Evolutionary conservation across 768 basidiomycete species (phyloP), one percentile per base, ranked within the genome.

Genomic region (Lentinula aciculospora): DNA sequence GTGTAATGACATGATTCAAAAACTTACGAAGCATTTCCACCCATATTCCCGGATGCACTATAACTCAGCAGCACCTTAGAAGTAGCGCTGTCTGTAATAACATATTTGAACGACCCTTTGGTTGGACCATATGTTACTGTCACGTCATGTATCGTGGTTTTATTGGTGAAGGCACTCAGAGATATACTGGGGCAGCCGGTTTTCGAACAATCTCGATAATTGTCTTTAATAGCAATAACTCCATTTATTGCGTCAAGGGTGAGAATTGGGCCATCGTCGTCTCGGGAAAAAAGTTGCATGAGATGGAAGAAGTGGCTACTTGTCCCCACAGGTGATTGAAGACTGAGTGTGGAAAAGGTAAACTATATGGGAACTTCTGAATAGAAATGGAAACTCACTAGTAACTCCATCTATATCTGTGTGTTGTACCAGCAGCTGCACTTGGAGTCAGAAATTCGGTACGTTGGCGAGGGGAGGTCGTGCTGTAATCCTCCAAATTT

Each of bases 361-460:
- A 29, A 12, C n/a, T 7, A 1, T n/a, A 45, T 25, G 45, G 21
- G 23, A 21, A 25, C n/a, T 19, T 45, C 25, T 19, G 45, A 23
- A 19, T 15, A 1, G 45, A 19, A n/a, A 47, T 25, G n/a, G n/a
- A n/a, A n/a, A 13, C 47, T 28, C 10, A 49, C 47, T 51, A 60
- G 28, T 53, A 60, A 27, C 44, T 49, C 56, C 56, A 57, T 25
- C 51, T 17, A 10, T 57, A 57, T 29, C 19, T n/a, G 45, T 56
- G 56, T 29, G 60, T 49, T 37, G 60, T 60, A 1, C 60, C 60
- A 19, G 55, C 55, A 4, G 47, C 32, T 2, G 55, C 47, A 19
- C 42, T 56, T 28, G 37, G 21, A 10, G 60, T 60, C 31, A 57
- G 12, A 37, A 60, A 60, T 50, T 60, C 60, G n/a, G 57, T 60